Evolutionary conservation across 2,329 filamentous ascomycete species (phyloP).

Genomic region (Parascedosporium putredinis): DNA sequence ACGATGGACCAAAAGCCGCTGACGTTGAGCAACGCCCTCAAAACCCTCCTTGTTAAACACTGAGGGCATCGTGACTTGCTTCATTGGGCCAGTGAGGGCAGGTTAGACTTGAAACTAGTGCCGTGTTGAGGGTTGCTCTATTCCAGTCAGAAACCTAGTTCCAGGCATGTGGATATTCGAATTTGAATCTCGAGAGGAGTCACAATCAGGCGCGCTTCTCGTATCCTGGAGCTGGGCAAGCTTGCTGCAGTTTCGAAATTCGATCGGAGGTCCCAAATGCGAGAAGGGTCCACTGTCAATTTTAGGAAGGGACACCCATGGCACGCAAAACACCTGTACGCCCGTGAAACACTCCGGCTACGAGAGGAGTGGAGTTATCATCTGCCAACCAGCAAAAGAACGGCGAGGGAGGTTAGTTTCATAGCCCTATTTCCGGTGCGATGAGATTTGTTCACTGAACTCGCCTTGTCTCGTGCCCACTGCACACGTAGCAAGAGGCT

Average conservation of each 20-base stretch:
- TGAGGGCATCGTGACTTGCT: too few relatives aligned
- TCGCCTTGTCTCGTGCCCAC: too few relatives aligned
- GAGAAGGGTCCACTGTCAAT: background rate
- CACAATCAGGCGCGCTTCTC: background rate
- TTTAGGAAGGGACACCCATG: background rate
- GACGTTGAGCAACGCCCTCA: background rate
- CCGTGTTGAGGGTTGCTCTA: background rate
- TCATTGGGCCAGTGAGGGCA: too few relatives aligned
- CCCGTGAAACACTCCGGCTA: background rate
- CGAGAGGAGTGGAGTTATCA: background rate
- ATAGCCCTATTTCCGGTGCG: background rate
- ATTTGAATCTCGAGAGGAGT: background rate
- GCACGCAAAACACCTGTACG: background rate
- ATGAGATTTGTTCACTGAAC: too few relatives aligned
- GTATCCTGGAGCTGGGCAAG: too few relatives aligned
- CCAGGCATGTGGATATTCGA: background rate
- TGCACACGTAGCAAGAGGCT: too few relatives aligned
- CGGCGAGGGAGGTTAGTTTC: background rate
- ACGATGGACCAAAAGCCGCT: too few relatives aligned
- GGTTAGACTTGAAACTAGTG: too few relatives aligned
- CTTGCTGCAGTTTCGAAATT: too few relatives aligned
- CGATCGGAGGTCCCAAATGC: background rate
- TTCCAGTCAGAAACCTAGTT: background rate
- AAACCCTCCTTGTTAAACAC: too few relatives aligned
- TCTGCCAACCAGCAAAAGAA: too few relatives aligned